Conservation (phyloP, 2,329 filamentous ascomycete genomes). For the Hypoxylon rubiginosum region DNA sequence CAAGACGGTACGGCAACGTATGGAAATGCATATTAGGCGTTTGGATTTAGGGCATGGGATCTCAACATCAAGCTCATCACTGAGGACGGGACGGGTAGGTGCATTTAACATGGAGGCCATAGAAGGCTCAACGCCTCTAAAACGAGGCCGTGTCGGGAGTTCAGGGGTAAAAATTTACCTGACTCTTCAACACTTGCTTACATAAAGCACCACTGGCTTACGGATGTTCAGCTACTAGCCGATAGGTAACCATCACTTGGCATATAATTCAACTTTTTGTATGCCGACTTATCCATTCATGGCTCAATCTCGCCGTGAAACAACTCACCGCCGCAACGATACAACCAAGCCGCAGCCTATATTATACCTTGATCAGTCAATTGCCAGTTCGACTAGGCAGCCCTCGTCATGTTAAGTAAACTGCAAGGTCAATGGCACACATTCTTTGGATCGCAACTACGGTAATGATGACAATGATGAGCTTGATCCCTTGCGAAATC, state of each 20-base stretch:
- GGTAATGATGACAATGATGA: no score
- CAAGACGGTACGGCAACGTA: conserved; percentile 4
- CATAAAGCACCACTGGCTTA: conserved; percentile 31
- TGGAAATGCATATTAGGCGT: conserved; percentile 39
- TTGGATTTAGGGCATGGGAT: conserved; percentile 44
- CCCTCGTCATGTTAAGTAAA: no score
- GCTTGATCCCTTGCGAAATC: no score
- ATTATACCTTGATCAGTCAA: no score
- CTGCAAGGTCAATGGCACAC: no score
- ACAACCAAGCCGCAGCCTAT: neutral
- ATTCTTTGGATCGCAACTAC: no score
- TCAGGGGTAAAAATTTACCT: conserved; percentile 16
- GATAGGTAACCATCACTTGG: neutral
- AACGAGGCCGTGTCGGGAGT: conserved; percentile 30
- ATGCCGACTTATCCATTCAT: neutral
- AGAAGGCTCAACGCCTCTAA: conserved; percentile 45
- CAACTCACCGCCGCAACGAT: neutral
- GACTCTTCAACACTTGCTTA: conserved; percentile 38
- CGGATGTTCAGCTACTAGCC: conserved; percentile 12
- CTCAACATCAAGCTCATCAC: conserved; percentile 50
- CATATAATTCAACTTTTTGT: neutral
- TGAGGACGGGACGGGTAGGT: conserved; percentile 28
- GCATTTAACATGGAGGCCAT: conserved; percentile 34
- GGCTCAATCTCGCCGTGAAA: no score
- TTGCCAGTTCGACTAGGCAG: no score